phyloP scores from a whole-genome alignment of 2,329 filamentous ascomycete genomes.

The Colletotrichum siamense region DNA sequence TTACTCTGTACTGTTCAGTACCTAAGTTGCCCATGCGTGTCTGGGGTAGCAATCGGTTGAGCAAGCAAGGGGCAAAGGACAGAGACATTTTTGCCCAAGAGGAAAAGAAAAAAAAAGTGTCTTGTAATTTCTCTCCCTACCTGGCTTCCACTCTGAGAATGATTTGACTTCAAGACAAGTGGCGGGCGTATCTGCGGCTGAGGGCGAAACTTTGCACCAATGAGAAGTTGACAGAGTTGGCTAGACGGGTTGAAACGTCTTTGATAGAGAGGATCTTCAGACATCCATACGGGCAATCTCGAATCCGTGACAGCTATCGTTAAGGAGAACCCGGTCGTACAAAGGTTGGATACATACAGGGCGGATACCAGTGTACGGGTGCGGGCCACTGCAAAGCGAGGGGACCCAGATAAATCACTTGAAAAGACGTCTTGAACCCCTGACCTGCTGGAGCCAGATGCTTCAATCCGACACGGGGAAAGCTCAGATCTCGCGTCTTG shows the following conservation, averaged over 20 bases:
- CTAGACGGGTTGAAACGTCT: background rate
- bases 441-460: background rate
- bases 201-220: background rate
- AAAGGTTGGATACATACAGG: background rate
- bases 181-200: background rate
- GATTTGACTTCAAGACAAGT: background rate
- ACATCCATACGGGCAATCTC: background rate
- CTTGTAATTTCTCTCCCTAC: background rate
- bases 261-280: constrained; percentile 3
- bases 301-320: background rate
- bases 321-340: background rate
- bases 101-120: background rate
- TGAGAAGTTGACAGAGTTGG: background rate
- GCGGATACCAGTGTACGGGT: background rate
- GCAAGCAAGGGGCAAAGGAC: background rate
- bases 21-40: background rate
- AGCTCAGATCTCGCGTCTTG: constrained; percentile 17
- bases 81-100: background rate
- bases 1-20: background rate
- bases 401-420: no score
- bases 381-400: background rate
- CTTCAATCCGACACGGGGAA: constrained; percentile 8
- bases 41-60: background rate
- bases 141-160: background rate
- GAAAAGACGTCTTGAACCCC: background rate